Base-by-base conservation (phyloP, 2,329 filamentous ascomycete genomes). In the Trichoderma citrinoviride region DNA sequence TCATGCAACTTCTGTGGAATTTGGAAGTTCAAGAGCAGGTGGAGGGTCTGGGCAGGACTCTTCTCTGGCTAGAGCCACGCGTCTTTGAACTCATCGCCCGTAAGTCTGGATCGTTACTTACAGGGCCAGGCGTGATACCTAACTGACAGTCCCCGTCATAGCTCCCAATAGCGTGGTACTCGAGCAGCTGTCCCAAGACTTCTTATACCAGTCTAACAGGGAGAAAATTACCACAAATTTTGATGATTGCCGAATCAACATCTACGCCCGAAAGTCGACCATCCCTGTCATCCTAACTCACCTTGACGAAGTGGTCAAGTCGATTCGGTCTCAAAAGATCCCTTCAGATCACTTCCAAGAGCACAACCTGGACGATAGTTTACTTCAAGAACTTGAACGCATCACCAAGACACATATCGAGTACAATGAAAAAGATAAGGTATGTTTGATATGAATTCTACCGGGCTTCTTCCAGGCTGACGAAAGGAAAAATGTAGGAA, bases 1-100 rank as follows among this genome's bases (percentile, higher is more conserved):
- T 87, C 61, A 75, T 87, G 75, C 77, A 77, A 14, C 73, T 78
- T 25, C 79, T 77, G 65, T 87, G 85, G 85, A 77, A 76, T 3
- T 67, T 87, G n/a, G 76, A 79, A 8, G 78, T 81, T 2, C 75
- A 78, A 61, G 81, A 85, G 67, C 71, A 82, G 17, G 70, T 79
- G 15, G 76, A 79, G 21, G 75, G 75, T 6, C 70, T 79, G 3
- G 84, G 84, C 6, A 73, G 75, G 37, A 70, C 78, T 1, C 73
- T 72, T 2, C 65, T 85, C 7, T 74, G 69, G 66, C 68, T 85
- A 21, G 70, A 73, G 14, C 75, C 76, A 14, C 61, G 73, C 1
- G 76, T 80, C 58, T 83, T 84, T 66, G 68, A 72, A 37, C 76
- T 84, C 4, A 72, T 86, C 25, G 74, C 78, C 52, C 73, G 83